A percentile compares a stretch with the other conserved stretches of the same genome.
These are phyloP conservation scores for Pseudopithomyces chartarum DNA, from an alignment of 2,329 filamentous ascomycete species.

Conservation along the genomic window DNA sequence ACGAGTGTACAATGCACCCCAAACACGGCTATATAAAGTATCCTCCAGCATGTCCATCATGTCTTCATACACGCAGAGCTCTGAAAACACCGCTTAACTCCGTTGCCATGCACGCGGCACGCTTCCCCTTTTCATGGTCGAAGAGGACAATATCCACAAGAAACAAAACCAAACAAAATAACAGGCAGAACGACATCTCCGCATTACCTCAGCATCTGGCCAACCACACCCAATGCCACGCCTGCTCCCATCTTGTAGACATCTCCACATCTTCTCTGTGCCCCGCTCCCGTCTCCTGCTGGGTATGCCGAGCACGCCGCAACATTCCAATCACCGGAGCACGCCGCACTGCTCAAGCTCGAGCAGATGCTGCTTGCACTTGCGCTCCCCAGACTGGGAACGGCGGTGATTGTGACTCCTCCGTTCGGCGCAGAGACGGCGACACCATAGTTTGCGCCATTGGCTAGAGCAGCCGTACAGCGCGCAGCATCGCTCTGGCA, in stretches of 20 bases:
- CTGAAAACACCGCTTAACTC: constrained; percentile 1
- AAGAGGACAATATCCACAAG: constrained; percentile 4
- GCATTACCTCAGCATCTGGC: constrained; percentile 32
- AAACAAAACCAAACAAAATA: neutral
- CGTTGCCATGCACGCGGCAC: neutral
- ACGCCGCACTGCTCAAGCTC: constrained; percentile 51
- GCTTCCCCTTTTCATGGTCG: neutral
- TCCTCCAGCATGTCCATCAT: neutral
- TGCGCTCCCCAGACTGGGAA: constrained; percentile 36
- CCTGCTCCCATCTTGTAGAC: constrained; percentile 27
- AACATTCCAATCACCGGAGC: constrained; percentile 52
- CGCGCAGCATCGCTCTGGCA: constrained; percentile 54
- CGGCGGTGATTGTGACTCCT: constrained; percentile 56
- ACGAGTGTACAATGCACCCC: neutral
- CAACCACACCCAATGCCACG: constrained; percentile 51
- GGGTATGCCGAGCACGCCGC: constrained; percentile 51
- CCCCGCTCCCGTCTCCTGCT: constrained; percentile 42
- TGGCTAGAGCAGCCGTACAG: constrained; percentile 51
- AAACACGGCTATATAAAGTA: neutral
- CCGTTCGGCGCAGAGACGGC: constrained; percentile 56
- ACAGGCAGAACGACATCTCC: neutral
- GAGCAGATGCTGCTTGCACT: constrained; percentile 39
- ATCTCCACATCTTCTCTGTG: constrained; percentile 18
- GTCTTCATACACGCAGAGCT: neutral
- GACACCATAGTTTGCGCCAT: constrained; percentile 53